Percentiles rank a stretch among this genome's conserved stretches.
Evolutionary conservation across 2,329 filamentous ascomycete species (phyloP).

Genomic region (Teratosphaeria gauchensis): DNA sequence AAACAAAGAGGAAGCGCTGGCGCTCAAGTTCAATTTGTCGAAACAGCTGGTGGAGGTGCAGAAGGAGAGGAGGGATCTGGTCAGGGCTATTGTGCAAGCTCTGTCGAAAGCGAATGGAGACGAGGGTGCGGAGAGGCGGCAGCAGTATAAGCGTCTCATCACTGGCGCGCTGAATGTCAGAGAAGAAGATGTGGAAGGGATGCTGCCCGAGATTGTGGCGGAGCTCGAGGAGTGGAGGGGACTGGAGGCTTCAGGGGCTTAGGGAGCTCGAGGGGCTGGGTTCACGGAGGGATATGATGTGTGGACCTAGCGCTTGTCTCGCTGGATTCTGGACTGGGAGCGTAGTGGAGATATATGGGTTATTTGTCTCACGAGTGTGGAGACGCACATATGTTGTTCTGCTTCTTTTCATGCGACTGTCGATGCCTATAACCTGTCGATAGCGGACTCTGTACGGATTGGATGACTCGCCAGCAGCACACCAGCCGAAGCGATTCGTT

Average conservation of each 20-base stretch:
- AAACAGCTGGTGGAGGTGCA: neutral
- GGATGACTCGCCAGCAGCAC: too few relatives aligned
- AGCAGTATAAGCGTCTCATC: slow-evolving; percentile 61
- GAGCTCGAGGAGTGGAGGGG: slow-evolving; percentile 36
- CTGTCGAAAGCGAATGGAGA: slow-evolving; percentile 52
- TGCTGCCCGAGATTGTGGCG: slow-evolving; percentile 41
- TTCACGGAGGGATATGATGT: neutral
- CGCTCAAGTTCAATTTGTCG: neutral
- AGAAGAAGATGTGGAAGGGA: slow-evolving; percentile 60
- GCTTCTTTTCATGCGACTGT: too few relatives aligned
- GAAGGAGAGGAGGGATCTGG: slow-evolving; percentile 29
- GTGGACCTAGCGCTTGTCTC: neutral
- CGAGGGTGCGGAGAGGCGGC: slow-evolving; percentile 65
- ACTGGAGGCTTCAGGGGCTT: slow-evolving; percentile 12
- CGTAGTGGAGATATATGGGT: too few relatives aligned
- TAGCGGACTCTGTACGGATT: too few relatives aligned
- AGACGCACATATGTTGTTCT: neutral
- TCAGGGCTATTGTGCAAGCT: neutral
- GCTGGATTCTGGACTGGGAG: neutral
- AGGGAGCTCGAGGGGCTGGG: slow-evolving; percentile 2
- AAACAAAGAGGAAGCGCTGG: neutral
- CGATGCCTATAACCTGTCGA: too few relatives aligned
- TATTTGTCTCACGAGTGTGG: neutral
- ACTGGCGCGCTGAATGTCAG: slow-evolving; percentile 58
- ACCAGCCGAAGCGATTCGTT: too few relatives aligned